phyloP scores from a whole-genome alignment of 2,329 filamentous ascomycete genomes.

The Gyromitra esculenta region DNA sequence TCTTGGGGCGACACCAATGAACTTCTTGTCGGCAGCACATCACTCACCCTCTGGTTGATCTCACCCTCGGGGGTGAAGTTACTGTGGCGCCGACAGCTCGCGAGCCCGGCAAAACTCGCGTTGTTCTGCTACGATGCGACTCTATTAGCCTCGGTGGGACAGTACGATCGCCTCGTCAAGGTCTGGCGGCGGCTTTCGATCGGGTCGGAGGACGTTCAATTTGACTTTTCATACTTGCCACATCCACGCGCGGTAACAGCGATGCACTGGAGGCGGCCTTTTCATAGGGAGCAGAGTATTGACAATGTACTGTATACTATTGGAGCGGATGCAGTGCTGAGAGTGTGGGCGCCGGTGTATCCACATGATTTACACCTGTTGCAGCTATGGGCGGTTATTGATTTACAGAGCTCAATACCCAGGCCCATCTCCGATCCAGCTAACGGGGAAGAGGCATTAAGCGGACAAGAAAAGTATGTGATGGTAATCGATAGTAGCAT shows the following conservation, averaged over 20 bases:
- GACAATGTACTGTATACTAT: constrained; percentile 92
- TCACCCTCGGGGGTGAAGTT: constrained; percentile 58
- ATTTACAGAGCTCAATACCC: constrained; percentile 77
- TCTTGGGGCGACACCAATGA: constrained; percentile 92
- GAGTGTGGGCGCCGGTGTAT: constrained; percentile 84
- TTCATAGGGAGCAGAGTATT: constrained; percentile 77
- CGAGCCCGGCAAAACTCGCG: constrained; percentile 77
- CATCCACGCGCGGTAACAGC: constrained; percentile 83
- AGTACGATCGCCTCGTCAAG: constrained; percentile 84
- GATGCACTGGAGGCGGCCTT: constrained; percentile 84
- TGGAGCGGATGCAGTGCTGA: constrained; percentile 79
- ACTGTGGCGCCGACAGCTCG: constrained; percentile 78
- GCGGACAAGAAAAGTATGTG: constrained; percentile 66
- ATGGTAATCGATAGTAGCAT: constrained; percentile 86
- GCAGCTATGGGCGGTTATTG: constrained; percentile 81
- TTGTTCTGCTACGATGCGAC: constrained; percentile 85
- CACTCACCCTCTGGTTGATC: constrained; percentile 74
- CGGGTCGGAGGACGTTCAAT: constrained; percentile 81
- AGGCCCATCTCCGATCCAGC: constrained; percentile 9
- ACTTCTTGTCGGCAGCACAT: constrained; percentile 77
- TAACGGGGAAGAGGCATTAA: constrained; percentile 55
- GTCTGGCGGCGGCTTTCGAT: constrained; percentile 90
- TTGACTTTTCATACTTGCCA: constrained; percentile 89
- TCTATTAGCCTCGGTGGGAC: constrained; percentile 82
- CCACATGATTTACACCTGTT: constrained; percentile 75